Base-by-base conservation (phyloP, 2,329 filamentous ascomycete species). In the Piedraia hortae region DNA sequence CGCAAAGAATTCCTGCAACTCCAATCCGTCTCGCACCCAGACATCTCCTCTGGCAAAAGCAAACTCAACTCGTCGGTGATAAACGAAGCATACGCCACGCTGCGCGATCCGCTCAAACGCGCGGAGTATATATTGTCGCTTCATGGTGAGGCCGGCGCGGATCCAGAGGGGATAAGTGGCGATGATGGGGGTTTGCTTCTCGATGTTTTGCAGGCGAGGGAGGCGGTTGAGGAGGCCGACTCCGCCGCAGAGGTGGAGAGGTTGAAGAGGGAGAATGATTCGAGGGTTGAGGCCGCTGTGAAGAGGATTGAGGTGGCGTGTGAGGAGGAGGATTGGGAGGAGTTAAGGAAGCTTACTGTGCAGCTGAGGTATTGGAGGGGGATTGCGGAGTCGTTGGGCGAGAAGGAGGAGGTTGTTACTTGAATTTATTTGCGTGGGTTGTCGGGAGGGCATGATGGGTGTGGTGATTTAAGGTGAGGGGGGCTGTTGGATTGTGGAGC, bases 41-140 rank as follows among this genome's bases (percentile, higher is more conserved):
- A 85, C 43, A 52, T 69, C 28, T 49, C 51, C 11, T 43, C 50
- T 0, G 34, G 39, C n/a, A 36, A 47, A 3, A 39, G 49, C 16
- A 64, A 64, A 34, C 47, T 50, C 18, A 51, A 58, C 21, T 85
- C 72, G 6, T 62, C 75, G 5, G 59, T 62, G 12, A 80, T 93
- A 44, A 93, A 93, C 53, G 69, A 78, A 32, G 85, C 85, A 1
- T 93, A 88, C 56, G 69, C 64, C 38, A 90, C 80, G 3, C 59
- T 97, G 1, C 52, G 61, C 21, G 62, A 69, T 34, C 80, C 85
- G 9, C 52, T 97, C 7, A 46, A 62, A 21, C 63, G 85, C 12
- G 80, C 82, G n/a, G 77, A 91, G 43, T 90, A 93, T 42, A 50
- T 93, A 4, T 59, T 93, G 0, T 46, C 49, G 3, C 27, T 69